Evolutionary conservation across 345 rosid genomes (phyloP), one percentile per base, ranked within the genome.

Genomic region (Passiflora organensis): DNA sequence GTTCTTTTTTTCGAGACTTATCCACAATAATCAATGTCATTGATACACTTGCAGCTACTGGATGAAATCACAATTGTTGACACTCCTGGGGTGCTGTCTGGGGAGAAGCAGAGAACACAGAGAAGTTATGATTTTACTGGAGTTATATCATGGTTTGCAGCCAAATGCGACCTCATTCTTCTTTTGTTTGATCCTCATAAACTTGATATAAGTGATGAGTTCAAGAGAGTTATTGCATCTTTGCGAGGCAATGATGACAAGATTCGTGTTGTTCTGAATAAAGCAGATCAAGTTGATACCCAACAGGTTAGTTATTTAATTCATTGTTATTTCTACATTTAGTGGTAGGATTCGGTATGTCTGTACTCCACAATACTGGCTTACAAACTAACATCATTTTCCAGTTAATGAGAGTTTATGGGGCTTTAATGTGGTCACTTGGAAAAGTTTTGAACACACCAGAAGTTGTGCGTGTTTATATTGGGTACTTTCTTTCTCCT

Each of bases 401-500:
- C 21, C n/a, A 66, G 70, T 47, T 66, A 54, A 66, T 66, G 70
- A 58, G 70, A 66, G 70, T 66, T 17, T 66, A 66, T 15, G 70
- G 70, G 23, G 70, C 70, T 14, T 20, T 66, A 20, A 59, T 59
- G 70, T 59, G 70, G 70, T 66, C 70, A 1, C 59, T 53, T 23
- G 70, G 70, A 52, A 66, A 66, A 45, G 70, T 66, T 28, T n/a
- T 66, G 47, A 66, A 66, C 19, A 66, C 70, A 8, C 64, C 70
- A 37, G 70, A 66, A 28, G 64, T 58, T 34, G 34, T 24, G 18
- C 64, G 64, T 51, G 70, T 66, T 21, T 59, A 66, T 53, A 59
- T 59, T 14, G 70, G 64, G 64, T 66, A 66, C 24, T 47, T 14
- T 45, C 37, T 24, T 46, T 19, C 25, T 51, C 48, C 46, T 25